Base-by-base conservation (phyloP, 495 filamentous ascomycete species). In the Amphirosellinia nigrospora region DNA sequence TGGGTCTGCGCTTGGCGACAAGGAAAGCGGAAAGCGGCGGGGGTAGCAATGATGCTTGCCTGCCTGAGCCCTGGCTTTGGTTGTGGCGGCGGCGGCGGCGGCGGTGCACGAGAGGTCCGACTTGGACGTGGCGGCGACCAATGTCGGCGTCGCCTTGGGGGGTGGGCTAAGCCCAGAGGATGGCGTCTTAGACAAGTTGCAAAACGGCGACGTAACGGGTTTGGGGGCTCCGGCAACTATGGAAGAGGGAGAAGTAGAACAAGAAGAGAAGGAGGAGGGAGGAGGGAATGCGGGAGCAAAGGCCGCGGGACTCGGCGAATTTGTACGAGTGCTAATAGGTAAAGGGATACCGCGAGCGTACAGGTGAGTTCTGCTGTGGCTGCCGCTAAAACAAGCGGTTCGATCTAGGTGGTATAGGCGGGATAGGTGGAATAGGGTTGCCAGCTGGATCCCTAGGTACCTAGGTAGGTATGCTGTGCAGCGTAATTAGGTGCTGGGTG, bases 161-260 rank as follows among this genome's bases (percentile, higher is more conserved):
- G 73, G 72, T 74, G 76, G 76, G 76, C 76, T 73, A 70, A 68
- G 76, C 76, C 76, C 76, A 75, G 67, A 71, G 68, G 65, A 67
- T 76, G 71, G 65, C 74, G 70, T 69, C 65, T 52, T 71, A 48
- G 68, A 60, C 63, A 68, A 55, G 72, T 72, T 72, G 72, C 76
- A 76, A 75, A 75, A 74, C 74, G 68, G 72, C 71, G 68, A 69
- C 6, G 72, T 60, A 64, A 68, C 50, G 69, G 62, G 15, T 64
- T 45, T 21, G 66, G 23, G 34, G 19, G 39, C 48, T 68, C 66
- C 66, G 71, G 71, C 69, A 68, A 69, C 36, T 26, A 62, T 55
- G 19, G 50, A 63, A 30, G 50, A 30, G 68, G 70, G 67, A 58
- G 66, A 72, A 74, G 46, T 32, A 56, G 21, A 23, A 70, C 19